Evolutionary conservation across 1,284 basidiomycete genomes (phyloP).

Genomic region (Ganoderma boninense): DNA sequence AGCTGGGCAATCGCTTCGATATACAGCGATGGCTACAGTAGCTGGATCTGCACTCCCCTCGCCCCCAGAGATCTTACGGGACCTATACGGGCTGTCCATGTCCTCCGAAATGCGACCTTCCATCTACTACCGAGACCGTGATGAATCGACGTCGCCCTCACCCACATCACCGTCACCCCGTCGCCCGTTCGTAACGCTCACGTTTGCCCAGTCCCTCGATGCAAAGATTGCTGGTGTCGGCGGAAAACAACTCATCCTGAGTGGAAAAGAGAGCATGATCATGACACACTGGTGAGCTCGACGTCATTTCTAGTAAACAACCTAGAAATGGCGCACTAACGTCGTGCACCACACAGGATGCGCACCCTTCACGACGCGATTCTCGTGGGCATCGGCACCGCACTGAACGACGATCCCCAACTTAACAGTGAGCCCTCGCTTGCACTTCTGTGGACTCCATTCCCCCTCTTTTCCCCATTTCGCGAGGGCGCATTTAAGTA

Average conservation of each 20-base stretch:
- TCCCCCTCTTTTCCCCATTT: slow-evolving; percentile 1
- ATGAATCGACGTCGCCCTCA: slow-evolving; percentile 15
- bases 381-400: slow-evolving; percentile 90
- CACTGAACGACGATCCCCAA: slow-evolving; percentile 92
- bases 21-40: slow-evolving; percentile 4
- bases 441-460: not conserved
- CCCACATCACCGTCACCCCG: slow-evolving; percentile 24
- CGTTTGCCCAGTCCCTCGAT: slow-evolving; percentile 96
- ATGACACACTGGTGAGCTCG: slow-evolving; percentile 91
- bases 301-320: not conserved
- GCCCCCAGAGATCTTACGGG: slow-evolving; percentile 32
- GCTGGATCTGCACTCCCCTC: slow-evolving; percentile 4
- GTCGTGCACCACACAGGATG: slow-evolving; percentile 61
- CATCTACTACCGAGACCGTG: slow-evolving; percentile 28
- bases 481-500: not conserved
- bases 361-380: slow-evolving; percentile 93
- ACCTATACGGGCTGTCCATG: slow-evolving; percentile 25
- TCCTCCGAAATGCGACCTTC: slow-evolving; percentile 25
- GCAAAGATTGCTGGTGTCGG: slow-evolving; percentile 87
- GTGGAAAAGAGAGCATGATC: slow-evolving; percentile 87
- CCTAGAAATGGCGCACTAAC: not conserved
- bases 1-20: too few species aligned
- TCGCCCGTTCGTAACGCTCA: slow-evolving; percentile 81
- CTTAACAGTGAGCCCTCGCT: slow-evolving; percentile 79
- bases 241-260: slow-evolving; percentile 83